A percentile compares a stretch with the other conserved stretches of the same genome.
These are phyloP conservation scores for Macroventuria anomochaeta DNA, from an alignment of 2,329 filamentous ascomycete species.

Conservation along the genomic window DNA sequence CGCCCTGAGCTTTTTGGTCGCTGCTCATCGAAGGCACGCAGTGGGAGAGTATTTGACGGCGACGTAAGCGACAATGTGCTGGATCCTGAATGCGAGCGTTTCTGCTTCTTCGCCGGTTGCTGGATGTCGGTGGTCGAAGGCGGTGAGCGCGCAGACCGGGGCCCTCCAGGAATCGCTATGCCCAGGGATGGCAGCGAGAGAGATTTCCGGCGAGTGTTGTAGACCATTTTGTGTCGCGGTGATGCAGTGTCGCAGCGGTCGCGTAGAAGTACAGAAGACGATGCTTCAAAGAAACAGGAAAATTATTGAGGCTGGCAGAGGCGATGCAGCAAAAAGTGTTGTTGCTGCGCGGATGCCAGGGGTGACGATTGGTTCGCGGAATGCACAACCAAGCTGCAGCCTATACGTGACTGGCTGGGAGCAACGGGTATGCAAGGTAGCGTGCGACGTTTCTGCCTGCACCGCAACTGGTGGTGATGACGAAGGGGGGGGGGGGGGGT, in stretches of 20 bases:
- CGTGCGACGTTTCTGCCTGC: slow-evolving; percentile 41
- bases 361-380: slow-evolving; percentile 44
- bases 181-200: slow-evolving; percentile 90
- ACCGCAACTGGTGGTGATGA: slow-evolving; percentile 18
- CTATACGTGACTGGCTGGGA: slow-evolving; percentile 39
- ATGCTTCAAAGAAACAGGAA: slow-evolving; percentile 17
- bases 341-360: slow-evolving; percentile 41
- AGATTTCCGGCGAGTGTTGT: slow-evolving; percentile 97
- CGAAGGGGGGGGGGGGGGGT: slow-evolving; percentile 18
- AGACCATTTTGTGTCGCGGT: slow-evolving; percentile 69
- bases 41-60: slow-evolving; percentile 54
- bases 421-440: slow-evolving; percentile 34
- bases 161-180: slow-evolving; percentile 73
- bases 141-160: slow-evolving; percentile 62
- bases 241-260: slow-evolving; percentile 8
- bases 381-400: slow-evolving; percentile 40
- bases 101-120: slow-evolving; percentile 67
- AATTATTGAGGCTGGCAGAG: slow-evolving; percentile 38
- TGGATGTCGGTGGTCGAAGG: slow-evolving; percentile 63
- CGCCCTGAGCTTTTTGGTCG: slow-evolving; percentile 54
- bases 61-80: slow-evolving; percentile 51
- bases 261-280: slow-evolving; percentile 15
- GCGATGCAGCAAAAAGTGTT: slow-evolving; percentile 35
- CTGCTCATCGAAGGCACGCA: slow-evolving; percentile 54
- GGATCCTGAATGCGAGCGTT: slow-evolving; percentile 72